These are phyloP conservation scores for Penicillium sp. DNA, from an alignment of 2,329 filamentous ascomycete species.

Conservation along the genomic window DNA sequence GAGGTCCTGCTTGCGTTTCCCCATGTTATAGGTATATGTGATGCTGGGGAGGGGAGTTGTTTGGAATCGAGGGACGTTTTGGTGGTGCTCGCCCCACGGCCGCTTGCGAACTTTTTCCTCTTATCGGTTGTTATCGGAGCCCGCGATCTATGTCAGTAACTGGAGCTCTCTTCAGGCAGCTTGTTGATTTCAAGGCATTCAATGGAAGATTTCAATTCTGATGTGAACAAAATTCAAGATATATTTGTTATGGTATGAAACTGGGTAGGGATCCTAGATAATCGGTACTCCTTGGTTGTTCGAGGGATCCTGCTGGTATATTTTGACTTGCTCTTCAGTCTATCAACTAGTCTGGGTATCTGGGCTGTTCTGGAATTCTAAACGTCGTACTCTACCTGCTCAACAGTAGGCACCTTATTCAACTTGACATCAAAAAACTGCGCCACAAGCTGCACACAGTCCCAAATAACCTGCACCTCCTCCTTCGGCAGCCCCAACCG, in stretches of 20 bases:
- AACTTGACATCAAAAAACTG: constrained; percentile 31
- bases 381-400: constrained; percentile 36
- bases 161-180: background rate
- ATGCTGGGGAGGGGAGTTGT: constrained; percentile 4
- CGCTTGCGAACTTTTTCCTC: constrained; percentile 28
- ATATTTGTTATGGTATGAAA: no score
- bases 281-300: no score
- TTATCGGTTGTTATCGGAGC: constrained; percentile 27
- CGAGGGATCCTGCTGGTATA: background rate
- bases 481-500: constrained; percentile 42
- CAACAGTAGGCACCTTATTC: constrained; percentile 36
- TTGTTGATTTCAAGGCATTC: no score
- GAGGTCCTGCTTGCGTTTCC: constrained; percentile 54
- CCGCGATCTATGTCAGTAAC: background rate
- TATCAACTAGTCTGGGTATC: no score
- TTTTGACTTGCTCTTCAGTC: no score
- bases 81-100: constrained; percentile 20
- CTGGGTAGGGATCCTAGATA: no score
- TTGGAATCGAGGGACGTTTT: constrained; percentile 11
- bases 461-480: constrained; percentile 44
- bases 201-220: background rate
- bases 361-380: constrained; percentile 11
- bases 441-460: constrained; percentile 34
- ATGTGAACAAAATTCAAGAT: background rate
- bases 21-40: constrained; percentile 41